Base-by-base conservation (phyloP, 441 rosid genomes). In the Populus hybrid region DNA sequence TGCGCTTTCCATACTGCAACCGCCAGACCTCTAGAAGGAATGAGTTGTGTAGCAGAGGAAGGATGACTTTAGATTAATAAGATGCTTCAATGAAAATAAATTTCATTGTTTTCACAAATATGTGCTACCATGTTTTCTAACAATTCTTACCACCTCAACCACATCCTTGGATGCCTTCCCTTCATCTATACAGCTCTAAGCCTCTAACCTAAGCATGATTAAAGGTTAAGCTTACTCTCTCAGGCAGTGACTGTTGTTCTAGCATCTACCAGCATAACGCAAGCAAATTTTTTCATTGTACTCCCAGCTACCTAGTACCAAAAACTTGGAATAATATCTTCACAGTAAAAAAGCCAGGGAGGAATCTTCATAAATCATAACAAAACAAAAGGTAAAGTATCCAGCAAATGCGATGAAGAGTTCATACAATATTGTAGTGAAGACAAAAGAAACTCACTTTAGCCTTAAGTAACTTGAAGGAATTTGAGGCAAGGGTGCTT, bases 401-500 rank as follows among this genome's bases (percentile, higher is more conserved):
- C 69, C 36, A 69, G 71, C 21, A 67, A 35, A 72, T n/a, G 63
- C 3, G 70, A 57, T 30, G 63, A 67, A 53, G 42, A 67, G 53
- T 8, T 5, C 57, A 11, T 67, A 24, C 8, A 77, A 75, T 46
- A 53, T 61, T 38, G 65, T 67, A 42, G 40, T 53, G 71, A 63
- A 71, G 74, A 19, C 21, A 75, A 67, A 79, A 69, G 81, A 71
- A 79, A 88, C 96, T 90, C 84, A 90, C 94, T 91, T 90, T 81
- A 90, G 83, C 81, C 90, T 86, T 85, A 91, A 79, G 89, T 85
- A 91, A 83, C 88, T 75, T 68, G 90, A 78, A 72, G 92, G 79
- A 81, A 90, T 83, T 80, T 90, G 95, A 0, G 92, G 93, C 88
- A 91, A 84, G 71, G 89, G 82, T 71, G 81, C 85, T 69, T 85